phyloP scores from a whole-genome alignment of 345 rosid genomes.

The Melaleuca quinquenervia region DNA sequence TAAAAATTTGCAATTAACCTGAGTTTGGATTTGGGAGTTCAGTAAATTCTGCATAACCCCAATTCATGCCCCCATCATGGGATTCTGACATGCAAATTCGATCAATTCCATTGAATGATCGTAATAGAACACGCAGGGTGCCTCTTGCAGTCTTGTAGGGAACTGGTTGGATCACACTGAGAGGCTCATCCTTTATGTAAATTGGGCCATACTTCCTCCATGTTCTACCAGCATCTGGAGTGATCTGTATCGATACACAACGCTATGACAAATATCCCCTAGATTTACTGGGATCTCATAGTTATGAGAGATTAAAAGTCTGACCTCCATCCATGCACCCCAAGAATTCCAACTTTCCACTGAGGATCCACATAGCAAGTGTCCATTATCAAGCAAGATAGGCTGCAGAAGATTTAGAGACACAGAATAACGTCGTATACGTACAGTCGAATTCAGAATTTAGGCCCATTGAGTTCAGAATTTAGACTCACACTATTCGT shows the following conservation, averaged over 20 bases:
- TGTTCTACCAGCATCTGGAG: constrained; percentile 59
- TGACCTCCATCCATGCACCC: constrained; percentile 95
- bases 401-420: constrained; percentile 35
- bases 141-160: constrained; percentile 58
- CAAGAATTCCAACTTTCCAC: constrained; percentile 95
- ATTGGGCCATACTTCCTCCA: constrained; percentile 88
- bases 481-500: not conserved
- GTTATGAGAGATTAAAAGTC: not conserved
- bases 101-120: constrained; percentile 52
- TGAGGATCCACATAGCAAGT: constrained; percentile 81
- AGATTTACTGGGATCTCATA: not conserved
- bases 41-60: constrained; percentile 63
- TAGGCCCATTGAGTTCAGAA: not conserved
- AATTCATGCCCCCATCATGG: constrained; percentile 51
- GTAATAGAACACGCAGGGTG: constrained; percentile 46
- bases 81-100: constrained; percentile 78
- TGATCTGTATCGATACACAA: constrained; percentile 31
- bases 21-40: constrained; percentile 89
- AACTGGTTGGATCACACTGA: constrained; percentile 93
- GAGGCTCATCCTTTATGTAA: constrained; percentile 44
- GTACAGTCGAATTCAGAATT: not conserved
- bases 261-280: not conserved
- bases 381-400: constrained; percentile 55
- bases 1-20: constrained; percentile 29
- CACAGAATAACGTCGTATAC: not conserved